Evolutionary conservation across 192 early-diverging fungal species (phyloP).

Genomic region (Linnemannia elongata): DNA sequence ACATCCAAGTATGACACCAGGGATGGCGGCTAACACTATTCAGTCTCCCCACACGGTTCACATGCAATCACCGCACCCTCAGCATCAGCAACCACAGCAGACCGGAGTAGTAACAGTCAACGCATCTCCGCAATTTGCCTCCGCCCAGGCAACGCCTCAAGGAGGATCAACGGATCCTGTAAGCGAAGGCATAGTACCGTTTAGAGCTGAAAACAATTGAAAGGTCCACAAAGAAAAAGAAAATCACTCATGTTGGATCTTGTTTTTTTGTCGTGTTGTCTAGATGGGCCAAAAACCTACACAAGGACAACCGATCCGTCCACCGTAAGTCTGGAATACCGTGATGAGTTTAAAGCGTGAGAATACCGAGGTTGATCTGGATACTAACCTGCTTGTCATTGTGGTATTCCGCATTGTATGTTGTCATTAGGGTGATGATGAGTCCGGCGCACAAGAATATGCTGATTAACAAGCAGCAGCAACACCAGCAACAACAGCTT

Average conservation of each 20-base stretch:
- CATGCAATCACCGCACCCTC: conserved; percentile 31
- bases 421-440: conserved; percentile 19
- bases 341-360: not conserved
- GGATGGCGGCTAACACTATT: conserved; percentile 20
- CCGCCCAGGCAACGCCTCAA: conserved; percentile 24
- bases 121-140: conserved; percentile 37
- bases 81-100: conserved; percentile 26
- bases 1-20: conserved; percentile 17
- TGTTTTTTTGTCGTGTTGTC: not conserved
- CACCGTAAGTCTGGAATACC: conserved; percentile 14
- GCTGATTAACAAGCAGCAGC: conserved; percentile 28
- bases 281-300: conserved; percentile 19
- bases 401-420: not conserved
- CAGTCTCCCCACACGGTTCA: conserved; percentile 37
- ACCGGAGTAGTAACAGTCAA: conserved; percentile 20
- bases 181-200: not conserved
- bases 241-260: too few species aligned
- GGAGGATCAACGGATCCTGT: conserved; percentile 25
- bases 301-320: conserved; percentile 15
- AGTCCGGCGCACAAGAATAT: conserved; percentile 23
- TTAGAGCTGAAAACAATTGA: not conserved
- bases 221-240: too few species aligned
- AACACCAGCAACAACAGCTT: conserved; percentile 33
- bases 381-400: not conserved
- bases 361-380: too few species aligned